Conservation (phyloP, 1,284 basidiomycete species). For the Mycena citricolor region DNA sequence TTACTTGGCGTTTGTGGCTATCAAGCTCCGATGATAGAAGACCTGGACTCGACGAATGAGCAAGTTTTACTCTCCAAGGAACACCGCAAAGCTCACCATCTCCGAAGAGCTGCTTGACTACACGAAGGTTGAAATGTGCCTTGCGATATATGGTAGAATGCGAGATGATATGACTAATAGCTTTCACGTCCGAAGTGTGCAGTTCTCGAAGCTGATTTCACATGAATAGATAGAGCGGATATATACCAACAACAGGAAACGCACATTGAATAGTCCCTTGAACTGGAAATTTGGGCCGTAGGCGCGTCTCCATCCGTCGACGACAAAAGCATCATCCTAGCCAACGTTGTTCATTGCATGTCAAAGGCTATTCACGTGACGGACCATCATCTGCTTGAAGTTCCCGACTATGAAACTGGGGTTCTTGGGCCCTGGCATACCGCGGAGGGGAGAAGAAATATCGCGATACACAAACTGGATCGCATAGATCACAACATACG, state of each 20-base stretch:
- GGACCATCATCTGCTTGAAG: conserved; percentile 10
- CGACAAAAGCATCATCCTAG: conserved; percentile 3
- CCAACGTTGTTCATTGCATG: no score
- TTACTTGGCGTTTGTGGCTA: conserved; percentile 11
- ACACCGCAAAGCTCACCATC: not conserved
- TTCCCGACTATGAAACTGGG: conserved; percentile 9
- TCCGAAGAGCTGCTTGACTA: not conserved
- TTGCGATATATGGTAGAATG: conserved; percentile 5
- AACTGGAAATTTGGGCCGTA: conserved; percentile 12
- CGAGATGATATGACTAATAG: conserved; percentile 12
- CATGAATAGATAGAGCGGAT: not conserved
- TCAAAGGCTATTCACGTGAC: no score
- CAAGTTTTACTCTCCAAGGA: not conserved
- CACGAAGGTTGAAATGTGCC: not conserved
- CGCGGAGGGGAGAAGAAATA: conserved; percentile 9
- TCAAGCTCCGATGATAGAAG: conserved; percentile 8
- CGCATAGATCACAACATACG: conserved; percentile 4
- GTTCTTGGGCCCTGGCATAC: conserved; percentile 6
- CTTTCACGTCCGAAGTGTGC: conserved; percentile 19
- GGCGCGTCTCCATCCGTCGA: conserved; percentile 2
- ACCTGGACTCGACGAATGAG: conserved; percentile 7
- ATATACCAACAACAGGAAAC: no score
- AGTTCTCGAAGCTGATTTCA: conserved; percentile 9
- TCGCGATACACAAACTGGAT: conserved; percentile 6
- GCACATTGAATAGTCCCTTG: conserved; percentile 9